These are phyloP conservation scores for Ricinus communis DNA, from an alignment of 345 rosid species.

Conservation along the genomic window DNA sequence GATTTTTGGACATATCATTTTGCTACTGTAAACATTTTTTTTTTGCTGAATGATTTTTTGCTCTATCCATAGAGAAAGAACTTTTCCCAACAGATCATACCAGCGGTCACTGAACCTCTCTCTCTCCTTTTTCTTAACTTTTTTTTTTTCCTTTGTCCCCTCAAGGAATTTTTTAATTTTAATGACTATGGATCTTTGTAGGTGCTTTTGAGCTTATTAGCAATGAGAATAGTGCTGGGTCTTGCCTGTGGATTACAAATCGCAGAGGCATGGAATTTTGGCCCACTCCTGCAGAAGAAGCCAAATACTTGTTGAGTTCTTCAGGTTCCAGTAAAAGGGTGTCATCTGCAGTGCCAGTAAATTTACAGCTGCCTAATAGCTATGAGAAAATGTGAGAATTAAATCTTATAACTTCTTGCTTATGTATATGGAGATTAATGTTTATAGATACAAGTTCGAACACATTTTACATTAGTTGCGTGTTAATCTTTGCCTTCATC, in stretches of 20 bases:
- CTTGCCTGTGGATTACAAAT: constrained; percentile 87
- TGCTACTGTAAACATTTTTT: neutral
- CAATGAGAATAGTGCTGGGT: constrained; percentile 77
- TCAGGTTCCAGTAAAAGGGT: constrained; percentile 40
- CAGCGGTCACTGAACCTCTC: neutral
- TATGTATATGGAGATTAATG: no score
- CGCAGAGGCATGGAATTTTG: constrained; percentile 92
- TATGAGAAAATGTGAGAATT: constrained; percentile 84
- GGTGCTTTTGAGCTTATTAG: constrained; percentile 92
- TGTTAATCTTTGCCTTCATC: constrained; percentile 12
- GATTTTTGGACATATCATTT: neutral
- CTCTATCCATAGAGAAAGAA: neutral
- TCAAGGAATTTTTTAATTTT: constrained; percentile 8
- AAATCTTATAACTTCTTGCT: neutral
- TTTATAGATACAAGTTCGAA: neutral
- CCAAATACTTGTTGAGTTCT: constrained; percentile 57
- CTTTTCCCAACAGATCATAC: neutral
- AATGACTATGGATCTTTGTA: constrained; percentile 18
- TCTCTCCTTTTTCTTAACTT: neutral
- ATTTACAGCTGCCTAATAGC: constrained; percentile 64
- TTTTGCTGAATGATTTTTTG: neutral
- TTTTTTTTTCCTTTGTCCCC: neutral
- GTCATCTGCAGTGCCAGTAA: constrained; percentile 37
- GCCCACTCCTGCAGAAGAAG: constrained; percentile 72
- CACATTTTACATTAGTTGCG: neutral